These are phyloP conservation scores for Secale cereale DNA, from an alignment of 176 grass and related monocot species.

Conservation along the genomic window DNA sequence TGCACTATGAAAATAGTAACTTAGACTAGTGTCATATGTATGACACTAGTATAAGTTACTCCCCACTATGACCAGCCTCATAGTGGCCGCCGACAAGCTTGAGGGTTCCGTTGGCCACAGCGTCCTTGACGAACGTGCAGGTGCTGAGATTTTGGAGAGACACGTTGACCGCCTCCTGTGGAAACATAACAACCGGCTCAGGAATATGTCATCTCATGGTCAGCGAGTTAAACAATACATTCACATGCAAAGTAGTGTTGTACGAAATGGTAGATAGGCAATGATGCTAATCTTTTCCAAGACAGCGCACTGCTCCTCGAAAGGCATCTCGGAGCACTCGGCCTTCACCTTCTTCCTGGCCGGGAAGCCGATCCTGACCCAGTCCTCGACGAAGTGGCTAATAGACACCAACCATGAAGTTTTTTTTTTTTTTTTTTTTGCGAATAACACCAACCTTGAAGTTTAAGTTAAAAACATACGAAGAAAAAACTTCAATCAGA, in stretches of 20 bases:
- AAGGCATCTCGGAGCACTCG: not conserved
- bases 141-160: slow-evolving; percentile 59
- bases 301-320: slow-evolving; percentile 56
- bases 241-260: not conserved
- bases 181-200: slow-evolving; percentile 41
- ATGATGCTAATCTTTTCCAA: slow-evolving; percentile 56
- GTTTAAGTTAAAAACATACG: not conserved
- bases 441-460: too few relatives aligned
- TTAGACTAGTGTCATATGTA: too few relatives aligned
- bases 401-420: not conserved
- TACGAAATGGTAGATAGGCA: not conserved
- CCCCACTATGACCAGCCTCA: too few relatives aligned
- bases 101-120: slow-evolving; percentile 44
- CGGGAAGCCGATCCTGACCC: slow-evolving; percentile 61
- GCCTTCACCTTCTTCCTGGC: slow-evolving; percentile 65
- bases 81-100: slow-evolving; percentile 72
- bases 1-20: too few relatives aligned
- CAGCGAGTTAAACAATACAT: not conserved
- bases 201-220: not conserved
- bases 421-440: too few relatives aligned
- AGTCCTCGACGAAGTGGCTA: slow-evolving; percentile 90
- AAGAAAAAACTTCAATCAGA: not conserved
- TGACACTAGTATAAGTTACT: too few relatives aligned
- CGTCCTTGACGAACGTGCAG: slow-evolving; percentile 75
- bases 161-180: slow-evolving; percentile 58